Conservation (phyloP, 2,329 filamentous ascomycete species). For the Exophiala sideris region DNA sequence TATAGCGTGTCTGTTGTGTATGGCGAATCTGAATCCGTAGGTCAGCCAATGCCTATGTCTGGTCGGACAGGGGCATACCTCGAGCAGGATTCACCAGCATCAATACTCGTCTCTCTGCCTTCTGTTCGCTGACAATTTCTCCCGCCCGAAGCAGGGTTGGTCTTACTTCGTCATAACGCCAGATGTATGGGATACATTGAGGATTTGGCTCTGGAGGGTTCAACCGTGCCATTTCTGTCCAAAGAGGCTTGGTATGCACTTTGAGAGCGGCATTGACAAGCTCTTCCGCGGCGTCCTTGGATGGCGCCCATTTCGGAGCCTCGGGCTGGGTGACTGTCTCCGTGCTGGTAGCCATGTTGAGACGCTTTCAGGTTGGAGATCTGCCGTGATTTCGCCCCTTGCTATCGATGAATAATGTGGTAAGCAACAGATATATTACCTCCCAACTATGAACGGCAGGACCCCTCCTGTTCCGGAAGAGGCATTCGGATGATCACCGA, state of each 20-base stretch:
- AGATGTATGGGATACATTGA: conserved; percentile 25
- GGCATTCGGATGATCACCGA: neutral
- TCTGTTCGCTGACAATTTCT: conserved; percentile 36
- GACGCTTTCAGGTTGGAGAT: neutral
- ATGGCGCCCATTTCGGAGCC: conserved; percentile 3
- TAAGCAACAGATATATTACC: neutral
- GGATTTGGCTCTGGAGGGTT: conserved; percentile 27
- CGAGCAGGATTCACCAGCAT: conserved; percentile 41
- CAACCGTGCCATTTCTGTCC: conserved; percentile 50
- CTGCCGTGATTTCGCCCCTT: neutral
- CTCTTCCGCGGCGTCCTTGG: conserved; percentile 12
- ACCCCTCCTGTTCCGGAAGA: neutral
- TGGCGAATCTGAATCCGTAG: conserved; percentile 37
- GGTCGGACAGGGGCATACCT: conserved; percentile 30
- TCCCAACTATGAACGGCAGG: neutral
- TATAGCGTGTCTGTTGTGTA: conserved; percentile 59
- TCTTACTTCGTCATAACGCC: conserved; percentile 37
- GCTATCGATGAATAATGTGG: neutral
- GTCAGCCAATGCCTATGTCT: neutral
- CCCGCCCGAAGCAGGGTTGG: conserved; percentile 37
- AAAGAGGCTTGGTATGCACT: conserved; percentile 39
- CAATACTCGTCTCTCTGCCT: conserved; percentile 40
- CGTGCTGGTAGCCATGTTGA: conserved; percentile 11
- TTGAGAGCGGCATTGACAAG: conserved; percentile 21
- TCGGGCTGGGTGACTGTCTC: conserved; percentile 8